Evolutionary conservation across 345 rosid genomes (phyloP), one percentile per base, ranked within the genome.

Genomic region (Mercurialis annua): DNA sequence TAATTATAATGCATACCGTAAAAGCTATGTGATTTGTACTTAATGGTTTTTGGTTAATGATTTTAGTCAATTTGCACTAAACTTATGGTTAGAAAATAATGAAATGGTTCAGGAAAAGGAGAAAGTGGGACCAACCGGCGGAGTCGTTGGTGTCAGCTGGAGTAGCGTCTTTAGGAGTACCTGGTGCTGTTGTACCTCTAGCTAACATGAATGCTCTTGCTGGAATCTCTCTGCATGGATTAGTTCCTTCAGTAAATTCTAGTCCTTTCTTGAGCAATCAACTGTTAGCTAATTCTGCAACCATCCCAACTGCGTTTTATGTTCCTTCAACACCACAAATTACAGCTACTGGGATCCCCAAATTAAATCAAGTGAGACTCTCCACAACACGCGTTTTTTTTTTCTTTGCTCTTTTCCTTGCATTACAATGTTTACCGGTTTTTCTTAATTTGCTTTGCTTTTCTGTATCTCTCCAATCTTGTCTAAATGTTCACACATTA

Each of bases 121-220:
- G 97, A 65, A 88, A 82, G 78, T 90, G 98, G 98, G 97, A 93
- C 82, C 96, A 88, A 73, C 97, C 98, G 0, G 92, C 97, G 0
- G 95, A 88, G 72, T 74, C 80, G 18, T 78, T 85, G 55, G 71
- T 81, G 61, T 70, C 83, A 48, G 84, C 81, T 50, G 87, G 88
- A 44, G 62, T 78, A 38, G 66, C 71, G 31, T 17, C 60, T 9
- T 15, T 56, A 10, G 65, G 23, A n/a, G 17, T 71, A 18, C 67
- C 79, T 2, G 76, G 73, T 16, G 69, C 71, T 61, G 67, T 34
- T 57, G 31, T 77, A 18, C 83, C 82, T 4, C 64, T 77, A 52
- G 78, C 69, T 76, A 85, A 69, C 73, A 24, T 80, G 61, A 83
- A 76, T 38, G 59, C 78, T 77, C 73, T 78, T 71, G 65, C 40